Percentiles rank a stretch among this genome's conserved stretches.
Evolutionary conservation across 306 rosid genomes (phyloP).

Genomic region (Trifolium repens): DNA sequence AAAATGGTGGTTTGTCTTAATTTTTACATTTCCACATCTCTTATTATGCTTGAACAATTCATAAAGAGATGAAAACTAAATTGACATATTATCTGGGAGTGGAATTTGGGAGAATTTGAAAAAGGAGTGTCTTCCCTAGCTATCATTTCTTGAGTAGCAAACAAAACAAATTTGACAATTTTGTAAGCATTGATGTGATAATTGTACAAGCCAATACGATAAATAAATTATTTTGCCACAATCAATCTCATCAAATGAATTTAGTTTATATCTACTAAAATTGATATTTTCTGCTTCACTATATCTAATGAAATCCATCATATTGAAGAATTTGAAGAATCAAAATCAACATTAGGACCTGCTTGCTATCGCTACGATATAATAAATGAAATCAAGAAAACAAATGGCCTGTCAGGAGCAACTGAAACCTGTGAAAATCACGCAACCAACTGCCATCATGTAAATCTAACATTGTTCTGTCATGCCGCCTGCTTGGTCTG

Average conservation of each 20-base stretch:
- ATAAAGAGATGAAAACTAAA: background rate
- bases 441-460: conserved; percentile 36
- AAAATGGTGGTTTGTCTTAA: too few species aligned
- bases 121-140: background rate
- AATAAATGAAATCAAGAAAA: conserved; percentile 10
- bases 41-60: too few species aligned
- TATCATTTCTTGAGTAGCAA: background rate
- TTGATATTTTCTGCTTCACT: conserved; percentile 30
- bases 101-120: too few species aligned
- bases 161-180: background rate
- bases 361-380: conserved; percentile 17
- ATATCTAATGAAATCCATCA: background rate
- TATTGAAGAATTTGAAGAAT: conserved; percentile 32
- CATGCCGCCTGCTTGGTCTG: conserved; percentile 59
- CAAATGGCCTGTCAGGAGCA: conserved; percentile 19
- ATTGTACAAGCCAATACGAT: conserved; percentile 10
- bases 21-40: too few species aligned
- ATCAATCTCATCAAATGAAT: conserved; percentile 31
- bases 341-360: background rate
- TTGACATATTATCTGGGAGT: too few species aligned
- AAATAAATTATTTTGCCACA: background rate
- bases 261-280: conserved; percentile 5
- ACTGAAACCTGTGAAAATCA: conserved; percentile 44
- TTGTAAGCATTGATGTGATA: background rate
- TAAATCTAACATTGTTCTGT: conserved; percentile 25